A percentile compares a stretch with the other conserved stretches of the same genome.
phyloP scores from a whole-genome alignment of 1,284 basidiomycete genomes.

The Trametes versicolor region DNA sequence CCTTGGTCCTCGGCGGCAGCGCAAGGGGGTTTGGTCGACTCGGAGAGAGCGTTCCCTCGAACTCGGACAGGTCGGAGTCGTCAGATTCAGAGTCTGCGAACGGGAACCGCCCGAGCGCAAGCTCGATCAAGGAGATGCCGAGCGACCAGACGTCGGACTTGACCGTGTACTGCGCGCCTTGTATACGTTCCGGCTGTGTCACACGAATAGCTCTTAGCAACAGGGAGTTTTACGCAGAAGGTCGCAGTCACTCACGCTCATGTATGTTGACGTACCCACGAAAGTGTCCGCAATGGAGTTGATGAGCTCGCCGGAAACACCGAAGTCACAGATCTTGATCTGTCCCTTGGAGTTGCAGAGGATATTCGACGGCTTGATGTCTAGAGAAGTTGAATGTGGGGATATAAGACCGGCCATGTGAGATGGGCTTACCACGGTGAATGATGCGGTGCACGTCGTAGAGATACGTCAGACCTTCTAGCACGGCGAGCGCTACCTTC shows the following conservation, averaged over 20 bases:
- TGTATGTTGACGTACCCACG: conserved; percentile 98
- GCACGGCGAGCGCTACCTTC: conserved; percentile 91
- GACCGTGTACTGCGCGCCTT: conserved; percentile 97
- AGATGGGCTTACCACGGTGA: conserved; percentile 80
- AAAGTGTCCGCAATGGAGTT: conserved; percentile 99
- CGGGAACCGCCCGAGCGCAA: conserved; percentile 93
- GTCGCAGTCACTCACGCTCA: conserved; percentile 89
- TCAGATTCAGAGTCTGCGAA: conserved; percentile 79
- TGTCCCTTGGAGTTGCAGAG: conserved; percentile 93
- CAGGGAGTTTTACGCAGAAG: conserved; percentile 5
- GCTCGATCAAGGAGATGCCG: conserved; percentile 94
- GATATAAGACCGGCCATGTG: not conserved
- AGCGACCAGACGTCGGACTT: conserved; percentile 99
- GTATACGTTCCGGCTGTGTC: conserved; percentile 94
- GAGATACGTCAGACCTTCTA: conserved; percentile 96
- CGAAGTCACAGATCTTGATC: conserved; percentile 99
- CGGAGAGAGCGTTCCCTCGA: conserved; percentile 75
- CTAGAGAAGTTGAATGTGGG: conserved; percentile 54
- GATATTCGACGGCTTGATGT: conserved; percentile 99
- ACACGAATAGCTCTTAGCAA: conserved; percentile 20
- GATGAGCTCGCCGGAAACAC: conserved; percentile 97
- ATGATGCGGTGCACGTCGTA: conserved; percentile 99
- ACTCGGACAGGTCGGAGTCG: conserved; percentile 74
- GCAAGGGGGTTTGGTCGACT: conserved; percentile 52
- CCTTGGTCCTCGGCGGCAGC: conserved; percentile 54